Evolutionary conservation across 192 early-diverging fungal genomes (phyloP).

Genomic region (Diversispora eburnea): DNA sequence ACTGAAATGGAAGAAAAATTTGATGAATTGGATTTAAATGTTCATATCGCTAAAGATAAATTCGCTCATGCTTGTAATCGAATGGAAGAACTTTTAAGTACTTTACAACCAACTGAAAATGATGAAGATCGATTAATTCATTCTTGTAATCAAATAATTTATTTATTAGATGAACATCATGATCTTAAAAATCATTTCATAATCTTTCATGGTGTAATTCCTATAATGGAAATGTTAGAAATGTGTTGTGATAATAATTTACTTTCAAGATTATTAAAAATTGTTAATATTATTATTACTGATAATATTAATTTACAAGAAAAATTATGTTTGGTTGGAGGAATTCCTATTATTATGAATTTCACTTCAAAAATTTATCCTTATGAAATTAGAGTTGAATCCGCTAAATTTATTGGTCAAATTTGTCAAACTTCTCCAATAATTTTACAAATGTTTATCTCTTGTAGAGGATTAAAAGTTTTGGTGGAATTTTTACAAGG

Average conservation of each 20-base stretch:
- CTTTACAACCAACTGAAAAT: slow-evolving; percentile 30
- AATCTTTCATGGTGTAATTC: slow-evolving; percentile 45
- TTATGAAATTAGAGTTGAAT: slow-evolving; percentile 44
- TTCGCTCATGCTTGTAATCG: slow-evolving; percentile 35
- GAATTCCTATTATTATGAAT: slow-evolving; percentile 46
- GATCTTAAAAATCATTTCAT: slow-evolving; percentile 44
- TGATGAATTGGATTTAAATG: slow-evolving; percentile 48
- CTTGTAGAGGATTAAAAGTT: slow-evolving; percentile 50
- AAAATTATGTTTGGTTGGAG: slow-evolving; percentile 52
- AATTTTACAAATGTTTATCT: slow-evolving; percentile 58
- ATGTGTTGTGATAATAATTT: slow-evolving; percentile 33
- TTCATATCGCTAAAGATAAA: slow-evolving; percentile 45
- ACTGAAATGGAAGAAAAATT: slow-evolving; percentile 47
- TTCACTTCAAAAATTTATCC: slow-evolving; percentile 40
- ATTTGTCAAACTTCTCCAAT: slow-evolving; percentile 46
- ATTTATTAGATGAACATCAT: slow-evolving; percentile 37
- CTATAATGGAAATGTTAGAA: slow-evolving; percentile 45
- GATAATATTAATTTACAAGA: slow-evolving; percentile 46
- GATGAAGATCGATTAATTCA: slow-evolving; percentile 21
- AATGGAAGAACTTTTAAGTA: slow-evolving; percentile 35
- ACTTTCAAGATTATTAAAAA: slow-evolving; percentile 32
- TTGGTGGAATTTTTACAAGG: slow-evolving; percentile 48
- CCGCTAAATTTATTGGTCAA: slow-evolving; percentile 48
- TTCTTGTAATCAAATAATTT: slow-evolving; percentile 25
- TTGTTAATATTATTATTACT: slow-evolving; percentile 42